These are phyloP conservation scores for Cairneyella variabilis DNA, from an alignment of 495 filamentous ascomycete species.

Conservation along the genomic window DNA sequence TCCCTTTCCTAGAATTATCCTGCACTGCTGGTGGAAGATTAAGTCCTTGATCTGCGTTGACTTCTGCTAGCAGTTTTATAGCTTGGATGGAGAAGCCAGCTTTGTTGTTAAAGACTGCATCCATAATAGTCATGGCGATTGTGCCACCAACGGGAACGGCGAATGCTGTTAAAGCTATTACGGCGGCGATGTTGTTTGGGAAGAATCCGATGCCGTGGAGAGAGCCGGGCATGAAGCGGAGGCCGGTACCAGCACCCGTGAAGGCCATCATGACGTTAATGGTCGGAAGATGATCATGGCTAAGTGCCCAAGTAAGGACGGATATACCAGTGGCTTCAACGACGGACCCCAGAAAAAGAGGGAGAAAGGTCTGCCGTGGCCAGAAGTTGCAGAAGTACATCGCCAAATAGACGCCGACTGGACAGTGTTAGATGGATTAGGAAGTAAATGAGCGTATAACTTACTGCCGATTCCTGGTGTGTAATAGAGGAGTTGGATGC, in stretches of 20 bases:
- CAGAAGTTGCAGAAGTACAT: slow-evolving; percentile 51
- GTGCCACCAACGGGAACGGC: slow-evolving; percentile 53
- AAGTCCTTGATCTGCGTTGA: slow-evolving; percentile 9
- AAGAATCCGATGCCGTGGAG: slow-evolving; percentile 53
- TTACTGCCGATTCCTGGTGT: slow-evolving; percentile 37
- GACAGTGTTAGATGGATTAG: neutral
- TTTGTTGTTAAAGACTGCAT: slow-evolving; percentile 57
- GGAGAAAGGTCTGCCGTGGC: slow-evolving; percentile 51
- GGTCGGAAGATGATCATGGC: slow-evolving; percentile 30
- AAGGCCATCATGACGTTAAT: slow-evolving; percentile 59
- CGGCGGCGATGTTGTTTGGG: slow-evolving; percentile 43
- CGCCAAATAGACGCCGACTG: slow-evolving; percentile 48
- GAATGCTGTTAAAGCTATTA: slow-evolving; percentile 47
- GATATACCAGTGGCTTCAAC: slow-evolving; percentile 41
- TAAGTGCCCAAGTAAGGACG: slow-evolving; percentile 45
- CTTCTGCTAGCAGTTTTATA: neutral
- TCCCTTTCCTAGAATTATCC: slow-evolving; percentile 37
- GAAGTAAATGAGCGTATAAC: neutral
- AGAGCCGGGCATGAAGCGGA: slow-evolving; percentile 39
- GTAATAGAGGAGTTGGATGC: slow-evolving; percentile 46
- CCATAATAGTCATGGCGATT: slow-evolving; percentile 53
- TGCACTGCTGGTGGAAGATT: slow-evolving; percentile 28
- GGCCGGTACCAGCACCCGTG: slow-evolving; percentile 50
- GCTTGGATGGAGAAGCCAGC: slow-evolving; percentile 5
- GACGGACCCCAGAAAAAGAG: slow-evolving; percentile 45